These are phyloP conservation scores for Sporormia fimetaria DNA, from an alignment of 495 filamentous ascomycete species.

Conservation along the genomic window DNA sequence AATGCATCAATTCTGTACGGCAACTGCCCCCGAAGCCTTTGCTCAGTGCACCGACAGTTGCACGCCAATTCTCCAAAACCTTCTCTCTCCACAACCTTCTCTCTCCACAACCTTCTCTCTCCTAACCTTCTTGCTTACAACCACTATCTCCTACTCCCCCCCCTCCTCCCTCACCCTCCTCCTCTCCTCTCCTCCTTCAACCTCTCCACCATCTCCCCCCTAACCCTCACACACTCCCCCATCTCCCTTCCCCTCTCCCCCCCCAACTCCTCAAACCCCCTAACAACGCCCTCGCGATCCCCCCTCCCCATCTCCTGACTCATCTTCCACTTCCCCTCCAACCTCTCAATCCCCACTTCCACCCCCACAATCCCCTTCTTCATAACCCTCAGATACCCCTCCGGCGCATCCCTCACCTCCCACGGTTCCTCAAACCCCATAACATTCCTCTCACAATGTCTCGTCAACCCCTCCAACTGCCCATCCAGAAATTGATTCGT, in stretches of 20 bases:
- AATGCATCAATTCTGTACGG: too few species aligned
- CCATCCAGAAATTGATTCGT: slow-evolving; percentile 35
- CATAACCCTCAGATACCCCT: slow-evolving; percentile 37
- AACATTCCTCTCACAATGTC: slow-evolving; percentile 33
- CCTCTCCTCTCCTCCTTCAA: slow-evolving; percentile 28
- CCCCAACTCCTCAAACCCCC: slow-evolving; percentile 39
- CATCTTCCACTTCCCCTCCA: slow-evolving; percentile 49
- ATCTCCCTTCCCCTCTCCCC: neutral
- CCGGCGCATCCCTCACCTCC: slow-evolving; percentile 42
- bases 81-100: too few species aligned
- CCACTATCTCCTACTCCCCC: too few species aligned
- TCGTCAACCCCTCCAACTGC: slow-evolving; percentile 10
- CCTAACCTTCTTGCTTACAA: too few species aligned
- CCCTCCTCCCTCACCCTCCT: neutral
- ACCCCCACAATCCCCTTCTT: slow-evolving; percentile 46
- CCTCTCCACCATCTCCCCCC: too few species aligned
- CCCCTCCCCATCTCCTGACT: slow-evolving; percentile 42
- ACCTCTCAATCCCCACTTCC: slow-evolving; percentile 38
- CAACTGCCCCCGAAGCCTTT: too few species aligned
- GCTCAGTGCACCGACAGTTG: too few species aligned
- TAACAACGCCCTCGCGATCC: slow-evolving; percentile 40
- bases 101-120: too few species aligned
- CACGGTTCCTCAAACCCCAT: slow-evolving; percentile 38
- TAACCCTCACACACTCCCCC: too few species aligned
- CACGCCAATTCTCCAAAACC: too few species aligned